Evolutionary conservation across 305 asterid genomes (phyloP), one percentile per base, ranked within the genome.

Genomic region (Andrographis paniculata): DNA sequence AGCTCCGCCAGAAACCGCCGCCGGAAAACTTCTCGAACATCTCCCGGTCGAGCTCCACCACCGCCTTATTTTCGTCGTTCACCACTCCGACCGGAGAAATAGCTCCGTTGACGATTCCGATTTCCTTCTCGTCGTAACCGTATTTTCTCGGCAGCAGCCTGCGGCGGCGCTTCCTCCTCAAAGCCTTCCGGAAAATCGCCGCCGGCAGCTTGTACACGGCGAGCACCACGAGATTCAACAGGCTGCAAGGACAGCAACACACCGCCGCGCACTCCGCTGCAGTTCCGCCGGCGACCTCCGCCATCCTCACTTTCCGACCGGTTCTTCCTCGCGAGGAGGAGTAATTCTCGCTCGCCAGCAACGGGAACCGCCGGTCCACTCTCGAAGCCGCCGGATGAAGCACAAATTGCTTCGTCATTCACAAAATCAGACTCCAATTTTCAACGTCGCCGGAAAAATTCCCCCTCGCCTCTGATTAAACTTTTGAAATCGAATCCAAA

Each of bases 231-330:
- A 89, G 68, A 36, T 80, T 65, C 16, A 68, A 78, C 20, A 89
- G 20, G 14, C 80, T 83, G 52, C 91, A 80, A 0, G 98, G 95
- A 22, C 91, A 78, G 65, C 95, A 89, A 53, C 86, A 76, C 37
- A 89, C 72, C 39, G 93, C 98, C 18, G 87, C 84, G 69, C 97
- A 88, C 38, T 88, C 97, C 3, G 95, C 97, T 9, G 89, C 51
- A 1, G 98, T 77, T 1, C 87, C 93, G 1, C 98, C 95, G 0
- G 77, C 93, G 5, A 82, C 71, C 77, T 89, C 98, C 37, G 71
- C 93, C 55, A 78, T 41, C 40, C 87, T 61, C 19, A 43, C 42
- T 60, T 60, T 61, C 59, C 71, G 58, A 21, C 37, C 17, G 4
- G 76, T 57, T 44, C 74, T 61, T 11, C 59, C 6, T 24, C 8